A percentile compares a stretch with the other conserved stretches of the same genome.
These are phyloP conservation scores for Malassezia pachydermatis DNA, from an alignment of 1,284 basidiomycete species.

Conservation along the genomic window DNA sequence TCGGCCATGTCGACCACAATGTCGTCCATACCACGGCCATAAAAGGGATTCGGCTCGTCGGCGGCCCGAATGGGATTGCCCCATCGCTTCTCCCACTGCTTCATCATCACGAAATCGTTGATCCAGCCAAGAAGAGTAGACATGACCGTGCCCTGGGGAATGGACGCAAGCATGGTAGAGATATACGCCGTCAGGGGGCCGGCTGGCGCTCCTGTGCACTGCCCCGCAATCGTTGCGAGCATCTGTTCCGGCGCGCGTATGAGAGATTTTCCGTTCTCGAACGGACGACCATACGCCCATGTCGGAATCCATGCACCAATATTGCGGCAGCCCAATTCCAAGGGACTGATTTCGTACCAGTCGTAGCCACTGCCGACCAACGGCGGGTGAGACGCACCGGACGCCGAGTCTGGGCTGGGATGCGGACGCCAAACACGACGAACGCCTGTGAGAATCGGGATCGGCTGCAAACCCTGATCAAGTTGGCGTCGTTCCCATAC, in stretches of 20 bases:
- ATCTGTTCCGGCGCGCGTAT: slow-evolving; percentile 30
- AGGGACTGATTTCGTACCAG: slow-evolving; percentile 47
- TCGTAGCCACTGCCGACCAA: slow-evolving; percentile 22
- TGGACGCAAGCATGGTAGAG: slow-evolving; percentile 36
- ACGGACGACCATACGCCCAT: slow-evolving; percentile 45
- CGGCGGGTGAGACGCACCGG: not conserved
- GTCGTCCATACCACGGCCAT: slow-evolving; percentile 23
- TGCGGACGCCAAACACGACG: slow-evolving; percentile 20
- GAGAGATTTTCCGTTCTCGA: slow-evolving; percentile 31
- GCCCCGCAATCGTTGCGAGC: slow-evolving; percentile 41
- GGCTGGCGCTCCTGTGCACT: slow-evolving; percentile 47
- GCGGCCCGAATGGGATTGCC: slow-evolving; percentile 45
- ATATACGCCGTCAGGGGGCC: slow-evolving; percentile 44
- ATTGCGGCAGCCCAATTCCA: slow-evolving; percentile 45
- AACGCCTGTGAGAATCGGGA: slow-evolving; percentile 42
- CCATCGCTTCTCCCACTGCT: slow-evolving; percentile 41
- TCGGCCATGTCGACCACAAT: slow-evolving; percentile 5
- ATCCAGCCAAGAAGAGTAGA: slow-evolving; percentile 27
- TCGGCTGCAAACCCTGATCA: slow-evolving; percentile 21
- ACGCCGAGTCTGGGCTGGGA: not conserved
- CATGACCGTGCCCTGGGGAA: slow-evolving; percentile 36
- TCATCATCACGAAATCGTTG: slow-evolving; percentile 38
- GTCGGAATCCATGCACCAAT: slow-evolving; percentile 47
- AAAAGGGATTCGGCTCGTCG: slow-evolving; percentile 44
- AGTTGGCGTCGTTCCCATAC: slow-evolving; percentile 30